Percentiles rank a stretch among this genome's conserved stretches.
Conservation (phyloP, 2,329 filamentous ascomycete species). For the Chaetomiaceae sp. region DNA sequence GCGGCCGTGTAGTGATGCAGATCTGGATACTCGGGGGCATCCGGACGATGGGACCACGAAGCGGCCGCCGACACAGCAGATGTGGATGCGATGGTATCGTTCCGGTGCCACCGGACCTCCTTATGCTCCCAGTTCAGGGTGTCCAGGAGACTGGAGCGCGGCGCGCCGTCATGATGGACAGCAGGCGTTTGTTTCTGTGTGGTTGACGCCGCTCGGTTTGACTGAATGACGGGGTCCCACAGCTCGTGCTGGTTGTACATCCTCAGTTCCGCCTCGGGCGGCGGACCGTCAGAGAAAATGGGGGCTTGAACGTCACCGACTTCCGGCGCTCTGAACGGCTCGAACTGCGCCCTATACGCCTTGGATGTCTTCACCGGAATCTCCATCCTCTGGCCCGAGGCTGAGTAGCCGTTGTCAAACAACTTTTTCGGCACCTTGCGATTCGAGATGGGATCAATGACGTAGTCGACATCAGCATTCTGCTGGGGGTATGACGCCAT, state of each 20-base stretch:
- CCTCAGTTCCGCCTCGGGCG: slow-evolving; percentile 35
- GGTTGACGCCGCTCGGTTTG: background rate
- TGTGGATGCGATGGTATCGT: slow-evolving; percentile 13
- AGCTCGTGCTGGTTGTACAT: slow-evolving; percentile 33
- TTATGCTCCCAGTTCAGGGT: slow-evolving; percentile 21
- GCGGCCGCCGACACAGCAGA: slow-evolving; percentile 14
- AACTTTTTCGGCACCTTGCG: slow-evolving; percentile 38
- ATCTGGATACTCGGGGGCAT: slow-evolving; percentile 30
- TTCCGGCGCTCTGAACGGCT: slow-evolving; percentile 24
- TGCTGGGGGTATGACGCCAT: background rate
- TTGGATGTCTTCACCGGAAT: slow-evolving; percentile 32
- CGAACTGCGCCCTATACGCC: slow-evolving; percentile 35
- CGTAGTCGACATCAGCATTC: slow-evolving; percentile 31
- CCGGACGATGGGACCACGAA: background rate
- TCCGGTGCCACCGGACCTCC: slow-evolving; percentile 24
- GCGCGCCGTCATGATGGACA: slow-evolving; percentile 14
- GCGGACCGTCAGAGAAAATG: slow-evolving; percentile 34
- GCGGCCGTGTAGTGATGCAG: slow-evolving; percentile 33
- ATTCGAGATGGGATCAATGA: slow-evolving; percentile 58
- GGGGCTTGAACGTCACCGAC: slow-evolving; percentile 23
- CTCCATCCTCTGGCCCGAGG: slow-evolving; percentile 22
- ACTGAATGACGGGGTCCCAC: slow-evolving; percentile 4
- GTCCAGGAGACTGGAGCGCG: slow-evolving; percentile 14
- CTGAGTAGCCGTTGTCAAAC: slow-evolving; percentile 9
- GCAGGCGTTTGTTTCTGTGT: background rate